Base-by-base conservation (phyloP, 208 protist genomes). In the Leishmania mexicana region DNA sequence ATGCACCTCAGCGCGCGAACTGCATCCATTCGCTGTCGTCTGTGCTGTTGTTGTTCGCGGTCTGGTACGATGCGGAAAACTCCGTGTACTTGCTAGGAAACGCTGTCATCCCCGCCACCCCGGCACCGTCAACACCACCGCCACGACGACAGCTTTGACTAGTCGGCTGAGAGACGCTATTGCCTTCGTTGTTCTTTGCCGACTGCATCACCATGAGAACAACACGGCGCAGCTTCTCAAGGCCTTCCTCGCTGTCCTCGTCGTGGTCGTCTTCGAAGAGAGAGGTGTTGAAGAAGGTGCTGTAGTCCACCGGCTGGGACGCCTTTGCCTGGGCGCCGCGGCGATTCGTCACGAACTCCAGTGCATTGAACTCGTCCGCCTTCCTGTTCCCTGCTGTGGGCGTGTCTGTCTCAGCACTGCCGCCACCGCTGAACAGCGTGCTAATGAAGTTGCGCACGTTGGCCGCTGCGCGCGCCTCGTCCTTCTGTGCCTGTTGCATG, bases 261-360 rank as follows among this genome's bases (percentile, higher is more conserved):
- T 90, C 88, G 45, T 68, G 71, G 54, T 89, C 88, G 71, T 92
- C 89, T 35, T 84, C 86, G 47, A 86, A 86, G 71, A 88, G 76
- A 65, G 57, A 79, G 47, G 72, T 86, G 79, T 64, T 88, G 28
- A 85, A 85, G 57, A 86, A 88, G 57, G 70, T 86, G 76, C 70
- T 84, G 68, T 86, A 88, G 68, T 78, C 78, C 62, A 81, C 78
- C 40, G 76, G 77, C 58, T 85, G 76, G 31, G 84, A 78, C n/a
- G 77, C 19, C 73, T 85, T 86, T 0, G 79, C 15, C 77, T 70
- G 68, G 13, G 79, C 47, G 53, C 62, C 17, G 24, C 78, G 68
- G 60, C 83, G 54, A 78, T 83, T 84, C 38, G 78, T 89, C 21
- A 76, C 83, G 10, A 87, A 35, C 76, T 90, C 87, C 21, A 90